A percentile compares a stretch with the other conserved stretches of the same genome.
Evolutionary conservation across 768 basidiomycete genomes (phyloP).

Genomic region (Mycena vulgaris): DNA sequence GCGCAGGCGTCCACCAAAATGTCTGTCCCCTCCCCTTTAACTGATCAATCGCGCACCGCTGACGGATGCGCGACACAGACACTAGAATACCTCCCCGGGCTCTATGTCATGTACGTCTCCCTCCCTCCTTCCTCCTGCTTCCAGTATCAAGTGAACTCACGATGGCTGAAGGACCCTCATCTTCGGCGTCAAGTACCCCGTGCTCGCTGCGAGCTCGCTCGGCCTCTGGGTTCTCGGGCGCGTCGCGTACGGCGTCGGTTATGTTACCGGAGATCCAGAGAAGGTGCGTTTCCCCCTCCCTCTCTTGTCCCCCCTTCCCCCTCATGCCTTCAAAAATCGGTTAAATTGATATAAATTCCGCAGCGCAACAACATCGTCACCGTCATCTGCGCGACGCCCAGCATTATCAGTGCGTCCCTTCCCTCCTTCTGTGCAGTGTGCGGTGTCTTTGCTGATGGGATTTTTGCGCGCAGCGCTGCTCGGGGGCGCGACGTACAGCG

Average conservation of each 20-base stretch:
- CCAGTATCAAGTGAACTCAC: too few species aligned
- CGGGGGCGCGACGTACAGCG: background rate
- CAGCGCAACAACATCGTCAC: slow-evolving; percentile 10
- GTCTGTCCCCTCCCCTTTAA: too few species aligned
- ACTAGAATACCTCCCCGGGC: background rate
- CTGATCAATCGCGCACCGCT: too few species aligned
- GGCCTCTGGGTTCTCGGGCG: background rate
- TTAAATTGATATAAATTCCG: too few species aligned
- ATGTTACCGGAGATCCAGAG: background rate
- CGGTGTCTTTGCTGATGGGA: too few species aligned
- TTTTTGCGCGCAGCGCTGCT: background rate
- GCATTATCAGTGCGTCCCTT: background rate
- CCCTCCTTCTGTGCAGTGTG: too few species aligned
- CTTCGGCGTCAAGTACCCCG: background rate
- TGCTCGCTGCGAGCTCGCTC: background rate
- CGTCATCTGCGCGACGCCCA: background rate
- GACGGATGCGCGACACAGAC: background rate
- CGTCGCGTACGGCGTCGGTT: background rate
- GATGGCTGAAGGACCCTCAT: background rate
- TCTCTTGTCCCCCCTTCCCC: too few species aligned
- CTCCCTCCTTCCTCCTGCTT: too few species aligned
- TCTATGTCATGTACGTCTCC: background rate
- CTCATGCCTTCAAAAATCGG: too few species aligned
- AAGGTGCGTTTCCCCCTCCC: background rate
- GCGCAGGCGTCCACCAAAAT: background rate